These are phyloP conservation scores for Jackrogersella multiformis DNA, from an alignment of 495 filamentous ascomycete genomes.

Conservation along the genomic window DNA sequence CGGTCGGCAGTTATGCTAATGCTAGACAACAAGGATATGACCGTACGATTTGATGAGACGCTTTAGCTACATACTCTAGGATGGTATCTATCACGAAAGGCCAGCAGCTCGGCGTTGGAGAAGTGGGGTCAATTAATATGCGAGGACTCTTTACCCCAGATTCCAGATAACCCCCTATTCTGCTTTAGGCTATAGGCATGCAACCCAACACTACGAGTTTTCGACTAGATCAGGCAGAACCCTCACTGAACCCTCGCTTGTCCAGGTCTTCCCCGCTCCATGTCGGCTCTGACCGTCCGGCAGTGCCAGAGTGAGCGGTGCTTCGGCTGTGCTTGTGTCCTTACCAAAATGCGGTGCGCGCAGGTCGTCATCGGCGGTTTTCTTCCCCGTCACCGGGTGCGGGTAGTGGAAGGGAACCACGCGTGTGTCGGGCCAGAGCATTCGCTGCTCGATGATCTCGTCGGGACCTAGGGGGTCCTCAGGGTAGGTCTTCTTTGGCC, in stretches of 20 bases:
- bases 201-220: constrained; percentile 40
- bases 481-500: constrained; percentile 54
- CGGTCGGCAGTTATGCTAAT: constrained; percentile 31
- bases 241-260: constrained; percentile 45
- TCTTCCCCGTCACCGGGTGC: constrained; percentile 61
- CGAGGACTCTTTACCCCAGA: constrained; percentile 39
- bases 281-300: constrained; percentile 52
- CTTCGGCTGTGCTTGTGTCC: constrained; percentile 49
- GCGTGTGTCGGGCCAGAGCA: constrained; percentile 65
- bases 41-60: constrained; percentile 3
- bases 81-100: constrained; percentile 14
- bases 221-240: constrained; percentile 55
- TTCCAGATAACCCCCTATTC: constrained; percentile 25
- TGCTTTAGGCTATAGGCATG: constrained; percentile 45
- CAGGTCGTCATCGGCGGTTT: constrained; percentile 55
- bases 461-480: constrained; percentile 62
- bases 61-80: constrained; percentile 15
- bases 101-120: constrained; percentile 26
- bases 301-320: constrained; percentile 55
- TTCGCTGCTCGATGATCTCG: constrained; percentile 62
- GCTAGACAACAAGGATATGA: constrained; percentile 14
- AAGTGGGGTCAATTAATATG: constrained; percentile 35
- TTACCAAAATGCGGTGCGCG: constrained; percentile 58
- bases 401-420: constrained; percentile 66
- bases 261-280: constrained; percentile 49